Conservation (phyloP, 331 rosid species). For the Malus hybrid region DNA sequence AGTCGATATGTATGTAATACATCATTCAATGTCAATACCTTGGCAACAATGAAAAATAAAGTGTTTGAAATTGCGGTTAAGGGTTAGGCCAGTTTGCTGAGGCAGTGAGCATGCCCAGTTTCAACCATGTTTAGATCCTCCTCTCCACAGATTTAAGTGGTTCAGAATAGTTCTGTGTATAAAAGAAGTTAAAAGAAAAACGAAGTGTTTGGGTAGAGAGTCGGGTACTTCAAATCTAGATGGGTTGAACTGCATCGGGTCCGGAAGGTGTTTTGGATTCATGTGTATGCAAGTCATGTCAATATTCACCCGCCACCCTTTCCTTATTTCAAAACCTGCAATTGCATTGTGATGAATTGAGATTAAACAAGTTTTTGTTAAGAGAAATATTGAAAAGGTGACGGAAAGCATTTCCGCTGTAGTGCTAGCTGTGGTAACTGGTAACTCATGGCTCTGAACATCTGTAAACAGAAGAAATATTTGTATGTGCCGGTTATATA, state of each 20-base stretch:
- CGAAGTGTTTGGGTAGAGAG: neutral
- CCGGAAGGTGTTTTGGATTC: constrained; percentile 46
- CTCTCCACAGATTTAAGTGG: neutral
- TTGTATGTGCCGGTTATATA: neutral
- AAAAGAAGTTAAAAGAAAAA: no score
- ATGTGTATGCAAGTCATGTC: constrained; percentile 61
- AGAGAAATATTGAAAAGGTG: neutral
- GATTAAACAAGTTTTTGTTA: neutral
- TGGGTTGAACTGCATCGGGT: constrained; percentile 59
- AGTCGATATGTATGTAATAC: neutral
- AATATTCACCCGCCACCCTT: constrained; percentile 73
- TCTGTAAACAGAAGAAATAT: neutral
- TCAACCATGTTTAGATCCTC: neutral
- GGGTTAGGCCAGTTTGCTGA: neutral
- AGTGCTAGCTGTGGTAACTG: no score
- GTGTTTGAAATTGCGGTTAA: neutral
- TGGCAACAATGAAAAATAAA: neutral
- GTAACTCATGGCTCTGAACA: neutral
- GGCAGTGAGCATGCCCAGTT: neutral
- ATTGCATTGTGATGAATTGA: neutral
- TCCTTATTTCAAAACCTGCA: constrained; percentile 55
- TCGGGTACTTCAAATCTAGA: constrained; percentile 59
- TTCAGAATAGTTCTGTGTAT: no score
- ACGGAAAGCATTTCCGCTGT: neutral
- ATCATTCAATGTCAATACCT: neutral